These are phyloP conservation scores for Aegilops bicornis DNA, from an alignment of 176 grass and related monocot species.

Conservation along the genomic window DNA sequence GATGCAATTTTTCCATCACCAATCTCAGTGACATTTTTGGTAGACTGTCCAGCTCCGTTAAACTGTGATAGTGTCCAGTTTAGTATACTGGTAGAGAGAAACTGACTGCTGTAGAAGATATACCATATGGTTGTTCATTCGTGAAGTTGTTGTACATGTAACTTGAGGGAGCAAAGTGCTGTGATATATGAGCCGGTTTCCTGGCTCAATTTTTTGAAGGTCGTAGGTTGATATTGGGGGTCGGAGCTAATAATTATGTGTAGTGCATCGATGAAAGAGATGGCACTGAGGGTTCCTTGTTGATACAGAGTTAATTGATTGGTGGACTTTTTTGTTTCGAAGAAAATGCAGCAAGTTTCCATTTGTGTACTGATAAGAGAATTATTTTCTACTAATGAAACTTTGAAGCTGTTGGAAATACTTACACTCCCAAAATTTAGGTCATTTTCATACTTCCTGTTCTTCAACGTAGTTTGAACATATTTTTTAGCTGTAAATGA, in stretches of 20 bases:
- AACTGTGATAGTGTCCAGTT: slow-evolving; percentile 41
- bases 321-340: neutral
- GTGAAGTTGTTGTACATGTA: slow-evolving; percentile 55
- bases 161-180: slow-evolving; percentile 30
- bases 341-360: neutral
- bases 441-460: neutral
- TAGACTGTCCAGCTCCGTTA: slow-evolving; percentile 27
- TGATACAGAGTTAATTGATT: neutral
- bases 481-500: neutral
- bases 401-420: neutral
- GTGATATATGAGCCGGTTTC: slow-evolving; percentile 10
- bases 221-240: slow-evolving; percentile 7
- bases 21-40: slow-evolving; percentile 59
- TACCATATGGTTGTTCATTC: slow-evolving; percentile 33
- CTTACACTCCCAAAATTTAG: neutral
- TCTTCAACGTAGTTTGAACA: neutral
- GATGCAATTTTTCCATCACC: slow-evolving; percentile 80
- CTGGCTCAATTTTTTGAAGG: neutral
- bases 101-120: slow-evolving; percentile 49
- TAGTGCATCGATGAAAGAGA: neutral
- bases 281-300: neutral
- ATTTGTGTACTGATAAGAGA: neutral
- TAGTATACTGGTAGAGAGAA: slow-evolving; percentile 40
- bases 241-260: slow-evolving; percentile 3
- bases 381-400: neutral